Evolutionary conservation across 352 stramenopile genomes (phyloP).

Genomic region (Phytopythium litorale): DNA sequence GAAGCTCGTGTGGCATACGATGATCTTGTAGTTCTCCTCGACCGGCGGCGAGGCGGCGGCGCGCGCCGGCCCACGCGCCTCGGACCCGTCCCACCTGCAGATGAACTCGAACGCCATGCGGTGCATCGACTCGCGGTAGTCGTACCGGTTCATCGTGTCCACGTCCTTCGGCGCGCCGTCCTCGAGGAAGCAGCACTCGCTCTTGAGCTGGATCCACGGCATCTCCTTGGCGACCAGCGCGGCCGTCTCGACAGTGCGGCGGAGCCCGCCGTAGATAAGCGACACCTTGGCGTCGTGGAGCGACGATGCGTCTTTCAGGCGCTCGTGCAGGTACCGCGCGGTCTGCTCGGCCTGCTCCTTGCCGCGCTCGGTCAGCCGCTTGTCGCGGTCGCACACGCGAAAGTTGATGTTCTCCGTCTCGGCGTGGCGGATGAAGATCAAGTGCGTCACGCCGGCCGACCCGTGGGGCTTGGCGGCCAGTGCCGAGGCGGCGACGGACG

Average conservation of each 20-base stretch:
- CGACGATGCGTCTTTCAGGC: slow-evolving; percentile 25
- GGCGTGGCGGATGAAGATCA: slow-evolving; percentile 72
- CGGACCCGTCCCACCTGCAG: slow-evolving; percentile 46
- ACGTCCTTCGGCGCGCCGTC: slow-evolving; percentile 64
- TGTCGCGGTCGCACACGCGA: slow-evolving; percentile 64
- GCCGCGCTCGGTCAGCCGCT: slow-evolving; percentile 57
- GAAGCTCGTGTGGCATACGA: slow-evolving; percentile 79
- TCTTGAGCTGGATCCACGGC: slow-evolving; percentile 58
- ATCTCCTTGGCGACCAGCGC: slow-evolving; percentile 51
- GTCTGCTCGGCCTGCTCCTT: slow-evolving; percentile 55
- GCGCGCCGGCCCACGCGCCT: slow-evolving; percentile 17
- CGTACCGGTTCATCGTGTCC: slow-evolving; percentile 42
- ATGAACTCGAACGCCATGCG: slow-evolving; percentile 71
- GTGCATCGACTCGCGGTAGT: slow-evolving; percentile 76
- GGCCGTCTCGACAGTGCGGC: slow-evolving; percentile 67
- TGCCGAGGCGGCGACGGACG: not conserved
- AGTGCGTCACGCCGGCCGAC: slow-evolving; percentile 31
- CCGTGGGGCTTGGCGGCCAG: not conserved
- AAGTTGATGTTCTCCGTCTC: slow-evolving; percentile 87
- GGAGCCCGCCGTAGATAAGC: slow-evolving; percentile 64
- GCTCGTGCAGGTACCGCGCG: slow-evolving; percentile 40
- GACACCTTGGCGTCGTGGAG: slow-evolving; percentile 36
- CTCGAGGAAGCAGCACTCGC: slow-evolving; percentile 69
- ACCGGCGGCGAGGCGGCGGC: slow-evolving; percentile 15
- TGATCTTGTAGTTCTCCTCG: slow-evolving; percentile 49